A percentile compares a stretch with the other conserved stretches of the same genome.
These are phyloP conservation scores for Alternaria incomplexa DNA, from an alignment of 2,329 filamentous ascomycete genomes.

Conservation along the genomic window DNA sequence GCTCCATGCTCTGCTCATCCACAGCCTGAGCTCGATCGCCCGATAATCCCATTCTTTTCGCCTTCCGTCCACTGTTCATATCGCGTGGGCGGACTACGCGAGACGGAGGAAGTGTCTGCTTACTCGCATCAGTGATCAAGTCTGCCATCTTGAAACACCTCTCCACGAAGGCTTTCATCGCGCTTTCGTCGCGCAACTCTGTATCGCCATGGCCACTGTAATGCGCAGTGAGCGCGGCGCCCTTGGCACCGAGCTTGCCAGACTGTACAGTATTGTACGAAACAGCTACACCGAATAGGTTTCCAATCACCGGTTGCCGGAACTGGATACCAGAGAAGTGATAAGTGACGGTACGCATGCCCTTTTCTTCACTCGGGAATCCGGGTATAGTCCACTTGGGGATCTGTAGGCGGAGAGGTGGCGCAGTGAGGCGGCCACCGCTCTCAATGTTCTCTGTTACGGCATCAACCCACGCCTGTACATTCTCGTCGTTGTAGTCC, in stretches of 20 bases:
- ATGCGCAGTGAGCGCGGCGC: conserved; percentile 25
- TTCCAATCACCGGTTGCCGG: conserved; percentile 28
- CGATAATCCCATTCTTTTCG: conserved; percentile 2
- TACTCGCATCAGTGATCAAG: conserved; percentile 25
- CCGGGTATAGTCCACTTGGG: conserved; percentile 38
- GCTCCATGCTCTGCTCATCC: neutral
- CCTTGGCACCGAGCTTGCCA: conserved; percentile 36
- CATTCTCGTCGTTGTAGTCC: conserved; percentile 12
- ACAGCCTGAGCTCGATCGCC: neutral
- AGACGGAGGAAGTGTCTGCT: conserved; percentile 17
- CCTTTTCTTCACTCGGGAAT: conserved; percentile 10
- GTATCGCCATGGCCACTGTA: conserved; percentile 6
- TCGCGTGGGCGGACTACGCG: conserved; percentile 18
- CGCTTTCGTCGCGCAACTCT: conserved; percentile 6
- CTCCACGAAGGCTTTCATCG: conserved; percentile 25
- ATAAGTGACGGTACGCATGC: conserved; percentile 25
- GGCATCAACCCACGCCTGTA: conserved; percentile 24
- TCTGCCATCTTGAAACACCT: conserved; percentile 27
- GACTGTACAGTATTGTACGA: conserved; percentile 32
- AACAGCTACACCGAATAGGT: conserved; percentile 14
- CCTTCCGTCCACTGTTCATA: conserved; percentile 20
- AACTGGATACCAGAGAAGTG: conserved; percentile 40
- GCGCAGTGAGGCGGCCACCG: conserved; percentile 37
- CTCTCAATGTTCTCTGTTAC: conserved; percentile 35
- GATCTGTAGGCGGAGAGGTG: conserved; percentile 32